phyloP scores from a whole-genome alignment of 2,329 filamentous ascomycete genomes.

The Simplicillium aogashimaense region DNA sequence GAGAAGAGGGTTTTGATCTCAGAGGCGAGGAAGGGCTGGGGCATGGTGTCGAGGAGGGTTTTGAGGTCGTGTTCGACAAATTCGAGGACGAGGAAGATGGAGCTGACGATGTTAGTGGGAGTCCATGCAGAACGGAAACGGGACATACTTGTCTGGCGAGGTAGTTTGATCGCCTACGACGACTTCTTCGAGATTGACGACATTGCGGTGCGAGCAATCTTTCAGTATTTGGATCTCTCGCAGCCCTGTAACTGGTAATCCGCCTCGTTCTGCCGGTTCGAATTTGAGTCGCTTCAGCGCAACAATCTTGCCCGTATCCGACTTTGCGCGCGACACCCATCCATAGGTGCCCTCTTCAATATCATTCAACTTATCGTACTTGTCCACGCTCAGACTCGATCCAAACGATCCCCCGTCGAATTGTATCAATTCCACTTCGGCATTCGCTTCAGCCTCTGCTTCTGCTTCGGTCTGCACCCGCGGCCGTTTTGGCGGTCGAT shows the following conservation, averaged over 20 bases:
- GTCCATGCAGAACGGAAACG: constrained; percentile 13
- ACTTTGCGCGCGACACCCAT: constrained; percentile 79
- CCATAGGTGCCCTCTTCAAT: constrained; percentile 98
- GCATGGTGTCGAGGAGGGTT: constrained; percentile 86
- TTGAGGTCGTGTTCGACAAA: constrained; percentile 97
- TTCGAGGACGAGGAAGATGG: constrained; percentile 87
- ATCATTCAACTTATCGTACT: constrained; percentile 87
- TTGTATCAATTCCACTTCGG: constrained; percentile 50
- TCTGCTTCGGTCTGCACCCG: constrained; percentile 17
- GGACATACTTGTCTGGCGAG: constrained; percentile 41
- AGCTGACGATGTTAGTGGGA: constrained; percentile 30
- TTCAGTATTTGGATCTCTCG: constrained; percentile 89
- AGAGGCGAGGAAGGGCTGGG: constrained; percentile 82
- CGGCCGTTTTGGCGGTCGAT: constrained; percentile 13
- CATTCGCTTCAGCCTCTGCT: constrained; percentile 14
- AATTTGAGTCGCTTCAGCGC: constrained; percentile 92
- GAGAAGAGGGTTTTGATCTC: constrained; percentile 85
- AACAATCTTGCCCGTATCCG: constrained; percentile 66
- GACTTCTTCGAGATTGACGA: constrained; percentile 75
- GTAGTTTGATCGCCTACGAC: constrained; percentile 59
- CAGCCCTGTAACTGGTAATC: constrained; percentile 83
- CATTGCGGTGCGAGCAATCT: constrained; percentile 69
- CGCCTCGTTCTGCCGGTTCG: constrained; percentile 60
- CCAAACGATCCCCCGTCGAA: constrained; percentile 63
- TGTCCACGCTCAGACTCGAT: constrained; percentile 65